Percentiles rank a stretch among this genome's conserved stretches.
These are phyloP conservation scores for Colletotrichum neosansevieriae DNA, from an alignment of 2,329 filamentous ascomycete genomes.

Conservation along the genomic window DNA sequence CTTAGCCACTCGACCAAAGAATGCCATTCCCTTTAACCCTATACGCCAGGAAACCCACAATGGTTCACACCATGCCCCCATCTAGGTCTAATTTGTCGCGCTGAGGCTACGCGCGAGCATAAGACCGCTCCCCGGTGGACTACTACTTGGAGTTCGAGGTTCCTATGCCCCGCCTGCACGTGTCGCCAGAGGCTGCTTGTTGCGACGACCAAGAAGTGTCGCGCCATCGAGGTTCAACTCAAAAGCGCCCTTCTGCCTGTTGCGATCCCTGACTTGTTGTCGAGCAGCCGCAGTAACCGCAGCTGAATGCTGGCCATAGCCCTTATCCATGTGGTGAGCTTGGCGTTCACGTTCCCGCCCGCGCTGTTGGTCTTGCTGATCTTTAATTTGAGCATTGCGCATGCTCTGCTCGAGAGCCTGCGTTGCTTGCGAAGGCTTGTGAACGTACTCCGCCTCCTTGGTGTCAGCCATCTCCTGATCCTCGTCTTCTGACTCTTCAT, in stretches of 20 bases:
- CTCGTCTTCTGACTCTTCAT: constrained; percentile 75
- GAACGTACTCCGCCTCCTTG: constrained; percentile 60
- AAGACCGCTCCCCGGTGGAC: constrained; percentile 1
- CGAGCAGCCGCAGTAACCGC: constrained; percentile 86
- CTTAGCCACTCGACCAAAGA: constrained; percentile 33
- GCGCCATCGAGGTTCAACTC: constrained; percentile 93
- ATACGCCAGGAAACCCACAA: constrained; percentile 25
- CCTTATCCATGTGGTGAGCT: constrained; percentile 60
- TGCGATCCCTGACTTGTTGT: constrained; percentile 77
- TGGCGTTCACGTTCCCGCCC: constrained; percentile 63
- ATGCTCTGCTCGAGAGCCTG: constrained; percentile 88
- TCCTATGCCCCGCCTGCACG: constrained; percentile 50
- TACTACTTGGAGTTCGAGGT: constrained; percentile 24
- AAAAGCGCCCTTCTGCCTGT: constrained; percentile 83
- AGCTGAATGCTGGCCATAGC: constrained; percentile 91
- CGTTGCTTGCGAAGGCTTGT: constrained; percentile 62
- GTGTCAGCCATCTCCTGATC: constrained; percentile 74
- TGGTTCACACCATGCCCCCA: constrained; percentile 24
- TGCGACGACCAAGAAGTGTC: constrained; percentile 82
- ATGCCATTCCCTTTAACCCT: constrained; percentile 35
- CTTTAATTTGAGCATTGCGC: constrained; percentile 81
- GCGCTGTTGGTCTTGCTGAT: constrained; percentile 64
- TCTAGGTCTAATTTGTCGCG: constrained; percentile 9
- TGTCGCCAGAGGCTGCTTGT: constrained; percentile 63
- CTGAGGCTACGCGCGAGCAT: background rate